Percentiles rank a stretch among this genome's conserved stretches.
Evolutionary conservation across 1,284 basidiomycete species (phyloP).

Genomic region (Trametes sp.): DNA sequence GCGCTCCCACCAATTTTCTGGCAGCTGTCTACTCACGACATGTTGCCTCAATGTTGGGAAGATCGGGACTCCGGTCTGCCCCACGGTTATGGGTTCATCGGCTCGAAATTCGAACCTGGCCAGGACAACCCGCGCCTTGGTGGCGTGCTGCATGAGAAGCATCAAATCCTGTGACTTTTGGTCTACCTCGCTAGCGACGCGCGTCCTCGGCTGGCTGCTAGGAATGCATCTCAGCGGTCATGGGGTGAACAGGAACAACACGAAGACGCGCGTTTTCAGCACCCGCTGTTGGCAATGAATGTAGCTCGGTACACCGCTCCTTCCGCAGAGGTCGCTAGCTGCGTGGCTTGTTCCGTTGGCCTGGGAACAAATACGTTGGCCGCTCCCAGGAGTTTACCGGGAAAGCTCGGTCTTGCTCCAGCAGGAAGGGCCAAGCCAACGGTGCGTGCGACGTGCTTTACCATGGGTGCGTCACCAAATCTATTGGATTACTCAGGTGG

Average conservation of each 20-base stretch:
- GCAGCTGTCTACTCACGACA: neutral
- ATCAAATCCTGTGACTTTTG: neutral
- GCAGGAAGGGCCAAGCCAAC: slow-evolving; percentile 15
- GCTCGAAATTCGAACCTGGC: neutral
- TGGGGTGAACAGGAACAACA: neutral
- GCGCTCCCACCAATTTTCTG: neutral
- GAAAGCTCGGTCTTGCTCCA: slow-evolving; percentile 15
- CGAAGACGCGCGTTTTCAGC: neutral
- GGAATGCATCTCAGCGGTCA: neutral
- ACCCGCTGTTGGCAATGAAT: neutral
- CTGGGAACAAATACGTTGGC: slow-evolving; percentile 4
- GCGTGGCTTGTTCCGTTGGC: slow-evolving; percentile 6
- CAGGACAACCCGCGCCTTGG: neutral
- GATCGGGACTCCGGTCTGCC: neutral
- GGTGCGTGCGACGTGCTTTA: neutral
- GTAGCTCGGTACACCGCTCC: neutral
- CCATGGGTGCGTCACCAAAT: slow-evolving; percentile 1
- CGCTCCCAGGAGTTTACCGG: slow-evolving; percentile 2
- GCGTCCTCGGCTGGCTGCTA: neutral
- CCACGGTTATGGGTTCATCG: neutral
- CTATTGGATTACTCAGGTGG: neutral
- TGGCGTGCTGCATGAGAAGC: neutral
- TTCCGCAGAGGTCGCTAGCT: neutral
- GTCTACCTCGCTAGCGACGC: neutral
- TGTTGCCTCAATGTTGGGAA: neutral